These are phyloP conservation scores for Claviceps maximensis DNA, from an alignment of 2,329 filamentous ascomycete genomes.

Conservation along the genomic window DNA sequence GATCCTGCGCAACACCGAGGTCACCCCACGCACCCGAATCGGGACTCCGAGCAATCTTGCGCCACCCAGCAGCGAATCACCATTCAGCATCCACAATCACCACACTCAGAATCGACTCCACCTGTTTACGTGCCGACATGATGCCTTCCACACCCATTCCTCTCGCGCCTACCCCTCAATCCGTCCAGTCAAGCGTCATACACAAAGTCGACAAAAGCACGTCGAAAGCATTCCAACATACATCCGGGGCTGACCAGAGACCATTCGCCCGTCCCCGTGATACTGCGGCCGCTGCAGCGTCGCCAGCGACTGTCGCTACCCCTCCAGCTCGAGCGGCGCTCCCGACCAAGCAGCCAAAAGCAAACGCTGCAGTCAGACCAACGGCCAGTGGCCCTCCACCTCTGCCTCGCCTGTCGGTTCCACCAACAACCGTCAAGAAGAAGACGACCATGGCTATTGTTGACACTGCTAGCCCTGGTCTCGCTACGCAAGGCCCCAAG, in stretches of 20 bases:
- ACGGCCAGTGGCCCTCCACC: constrained; percentile 11
- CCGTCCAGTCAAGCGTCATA: background rate
- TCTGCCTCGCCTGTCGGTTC: constrained; percentile 17
- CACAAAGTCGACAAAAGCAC: background rate
- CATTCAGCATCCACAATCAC: background rate
- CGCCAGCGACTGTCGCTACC: constrained; percentile 8
- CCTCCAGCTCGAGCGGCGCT: constrained; percentile 13
- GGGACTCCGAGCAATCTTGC: constrained; percentile 15
- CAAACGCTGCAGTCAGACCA: constrained; percentile 13
- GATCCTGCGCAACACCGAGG: constrained; percentile 2
- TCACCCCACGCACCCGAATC: constrained; percentile 8
- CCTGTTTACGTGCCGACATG: constrained; percentile 6
- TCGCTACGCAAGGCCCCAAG: constrained; percentile 29
- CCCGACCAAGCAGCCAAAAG: constrained; percentile 10
- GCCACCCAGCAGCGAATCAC: constrained; percentile 5
- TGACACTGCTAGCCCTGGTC: constrained; percentile 28
- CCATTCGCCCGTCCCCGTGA: constrained; percentile 6
- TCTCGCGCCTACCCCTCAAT: constrained; percentile 11
- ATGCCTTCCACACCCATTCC: constrained; percentile 12
- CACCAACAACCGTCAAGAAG: constrained; percentile 21
- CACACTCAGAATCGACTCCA: constrained; percentile 6
- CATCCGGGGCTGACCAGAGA: background rate
- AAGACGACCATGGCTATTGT: constrained; percentile 36
- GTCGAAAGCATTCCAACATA: constrained; percentile 1
- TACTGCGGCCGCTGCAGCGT: constrained; percentile 7